Evolutionary conservation across 2,329 filamentous ascomycete species (phyloP), one percentile per base, ranked within the genome.

Genomic region (Xylaria sp.): DNA sequence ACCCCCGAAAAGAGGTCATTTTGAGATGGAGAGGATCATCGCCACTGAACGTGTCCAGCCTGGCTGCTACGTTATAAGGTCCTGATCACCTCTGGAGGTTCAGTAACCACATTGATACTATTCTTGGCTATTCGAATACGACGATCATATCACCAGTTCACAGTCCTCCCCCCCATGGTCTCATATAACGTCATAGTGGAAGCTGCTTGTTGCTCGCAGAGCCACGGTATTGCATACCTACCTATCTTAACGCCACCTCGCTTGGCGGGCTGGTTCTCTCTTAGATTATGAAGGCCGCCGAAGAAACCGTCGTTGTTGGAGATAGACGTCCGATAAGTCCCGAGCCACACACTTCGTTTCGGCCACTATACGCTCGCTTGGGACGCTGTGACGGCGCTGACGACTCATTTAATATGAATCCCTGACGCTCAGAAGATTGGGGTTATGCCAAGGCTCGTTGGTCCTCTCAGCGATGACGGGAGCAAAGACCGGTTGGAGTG

Each of bases 271-370:
- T 31, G 15, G 11, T 17, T 11, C 13, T 36, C 60, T 38, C 11
- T 10, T 4, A 44, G 7, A n/a, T 56, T 26, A 11, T 36, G 4
- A 40, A 44, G n/a, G 20, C 28, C n/a, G 40, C 49, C n/a, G 28
- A 59, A 6, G 40, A 57, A 36, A 42, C 33, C 26, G 28, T 28
- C 5, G 36, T 65, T 6, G 49, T 49, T 56, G 44, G 38, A 15
- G 53, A 40, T 6, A 36, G 17, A 40, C 15, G 28, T 15, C 26
- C 33, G 58, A 23, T 15, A 6, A 6, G 20, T 33, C 28, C 20
- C 26, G 62, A n/a, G 40, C 26, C 6, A 31, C 33, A 46, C 48
- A 31, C 31, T 49, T 92, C 91, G 96, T 95, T 20, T 33, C 31
- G 3, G 44, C 63, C 10, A 20, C 23, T 20, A 46, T 49, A 40